Percentiles rank a stretch among this genome's conserved stretches.
Conservation (phyloP, 2,329 filamentous ascomycete species). For the Phialophora macrospora region DNA sequence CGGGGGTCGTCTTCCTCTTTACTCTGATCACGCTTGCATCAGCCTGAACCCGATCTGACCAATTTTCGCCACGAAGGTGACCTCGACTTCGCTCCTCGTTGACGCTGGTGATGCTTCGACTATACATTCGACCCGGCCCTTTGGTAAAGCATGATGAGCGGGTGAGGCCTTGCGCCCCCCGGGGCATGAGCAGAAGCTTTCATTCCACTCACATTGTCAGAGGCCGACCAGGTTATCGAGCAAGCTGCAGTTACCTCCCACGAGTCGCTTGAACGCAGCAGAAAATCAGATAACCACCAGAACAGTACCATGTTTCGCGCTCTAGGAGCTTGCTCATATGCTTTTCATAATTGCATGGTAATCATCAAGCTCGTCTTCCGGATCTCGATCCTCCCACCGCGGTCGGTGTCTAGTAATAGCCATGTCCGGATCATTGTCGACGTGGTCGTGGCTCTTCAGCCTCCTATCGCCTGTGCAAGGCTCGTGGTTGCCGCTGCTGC, state of each 20-base stretch:
- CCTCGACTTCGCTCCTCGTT: background rate
- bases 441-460: background rate
- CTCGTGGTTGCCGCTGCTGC: slow-evolving; percentile 7
- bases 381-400: slow-evolving; percentile 19
- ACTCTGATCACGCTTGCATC: background rate
- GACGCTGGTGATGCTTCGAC: background rate
- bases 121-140: background rate
- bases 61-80: background rate
- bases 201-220: background rate
- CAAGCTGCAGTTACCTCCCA: background rate
- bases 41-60: background rate
- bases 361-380: slow-evolving; percentile 25
- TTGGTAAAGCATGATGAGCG: background rate
- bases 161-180: background rate
- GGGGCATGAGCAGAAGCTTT: background rate
- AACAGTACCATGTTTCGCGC: background rate
- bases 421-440: slow-evolving; percentile 16
- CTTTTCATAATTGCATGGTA: slow-evolving; percentile 35
- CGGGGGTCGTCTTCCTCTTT: background rate
- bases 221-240: background rate
- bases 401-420: slow-evolving; percentile 26
- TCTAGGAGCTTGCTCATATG: slow-evolving; percentile 19
- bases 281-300: background rate
- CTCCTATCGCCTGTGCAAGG: background rate
- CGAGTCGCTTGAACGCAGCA: slow-evolving; percentile 36